Evolutionary conservation across 768 basidiomycete species (phyloP).

Genomic region (Mycena chlorophos): DNA sequence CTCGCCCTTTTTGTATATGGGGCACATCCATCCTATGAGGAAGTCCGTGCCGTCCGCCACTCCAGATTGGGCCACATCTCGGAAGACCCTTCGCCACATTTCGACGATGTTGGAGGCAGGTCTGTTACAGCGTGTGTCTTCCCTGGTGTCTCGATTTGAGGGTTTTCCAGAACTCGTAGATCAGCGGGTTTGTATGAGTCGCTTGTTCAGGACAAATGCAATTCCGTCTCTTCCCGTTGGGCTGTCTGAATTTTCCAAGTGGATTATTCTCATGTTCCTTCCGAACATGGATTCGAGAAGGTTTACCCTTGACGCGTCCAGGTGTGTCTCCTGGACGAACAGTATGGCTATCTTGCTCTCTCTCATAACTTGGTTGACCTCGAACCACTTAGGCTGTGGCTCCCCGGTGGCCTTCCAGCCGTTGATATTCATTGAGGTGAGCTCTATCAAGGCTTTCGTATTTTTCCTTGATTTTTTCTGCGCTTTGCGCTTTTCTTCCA

Average conservation of each 20-base stretch:
- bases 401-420: slow-evolving; percentile 1
- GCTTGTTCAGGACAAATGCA: slow-evolving; percentile 22
- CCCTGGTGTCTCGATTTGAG: neutral
- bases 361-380: slow-evolving; percentile 11
- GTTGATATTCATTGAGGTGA: slow-evolving; percentile 15
- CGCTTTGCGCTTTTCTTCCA: neutral
- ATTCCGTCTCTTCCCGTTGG: slow-evolving; percentile 10
- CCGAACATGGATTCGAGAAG: slow-evolving; percentile 4
- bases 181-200: slow-evolving; percentile 20
- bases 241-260: neutral
- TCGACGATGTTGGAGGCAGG: neutral
- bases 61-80: neutral
- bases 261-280: neutral
- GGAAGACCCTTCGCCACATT: neutral
- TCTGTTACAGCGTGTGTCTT: neutral
- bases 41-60: neutral
- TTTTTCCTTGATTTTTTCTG: slow-evolving; percentile 5
- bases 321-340: slow-evolving; percentile 16
- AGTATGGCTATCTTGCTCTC: slow-evolving; percentile 12
- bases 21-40: neutral
- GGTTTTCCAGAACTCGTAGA: slow-evolving; percentile 7
- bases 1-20: neutral
- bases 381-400: slow-evolving; percentile 14
- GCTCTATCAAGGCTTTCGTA: slow-evolving; percentile 7
- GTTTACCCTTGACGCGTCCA: neutral